A percentile compares a stretch with the other conserved stretches of the same genome.
Evolutionary conservation across 2,329 filamentous ascomycete genomes (phyloP).

Genomic region (Neonectria neomacrospora): DNA sequence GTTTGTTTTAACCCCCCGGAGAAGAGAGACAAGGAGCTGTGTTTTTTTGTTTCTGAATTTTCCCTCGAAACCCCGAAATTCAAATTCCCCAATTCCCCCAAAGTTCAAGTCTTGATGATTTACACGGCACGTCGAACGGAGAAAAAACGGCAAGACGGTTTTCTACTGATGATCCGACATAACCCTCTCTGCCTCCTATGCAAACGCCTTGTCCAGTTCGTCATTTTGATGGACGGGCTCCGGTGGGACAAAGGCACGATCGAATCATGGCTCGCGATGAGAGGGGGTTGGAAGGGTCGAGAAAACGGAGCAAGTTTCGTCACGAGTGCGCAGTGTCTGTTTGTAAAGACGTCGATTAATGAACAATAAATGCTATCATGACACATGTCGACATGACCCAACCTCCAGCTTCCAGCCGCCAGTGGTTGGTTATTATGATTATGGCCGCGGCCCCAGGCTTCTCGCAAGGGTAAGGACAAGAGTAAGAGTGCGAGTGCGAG

Average conservation of each 20-base stretch:
- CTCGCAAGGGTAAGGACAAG: slow-evolving; percentile 28
- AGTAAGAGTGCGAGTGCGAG: slow-evolving; percentile 4
- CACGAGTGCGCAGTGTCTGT: slow-evolving; percentile 30
- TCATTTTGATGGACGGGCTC: not conserved
- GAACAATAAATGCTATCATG: slow-evolving; percentile 47
- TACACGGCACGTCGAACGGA: slow-evolving; percentile 17
- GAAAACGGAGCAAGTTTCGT: slow-evolving; percentile 28
- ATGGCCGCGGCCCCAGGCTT: slow-evolving; percentile 32
- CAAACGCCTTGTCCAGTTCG: not conserved
- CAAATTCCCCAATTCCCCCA: slow-evolving; percentile 19
- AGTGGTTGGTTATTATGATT: slow-evolving; percentile 38
- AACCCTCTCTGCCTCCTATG: not conserved
- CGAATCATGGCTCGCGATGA: slow-evolving; percentile 7
- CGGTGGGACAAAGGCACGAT: slow-evolving; percentile 4
- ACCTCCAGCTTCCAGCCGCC: slow-evolving; percentile 4
- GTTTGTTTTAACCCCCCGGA: slow-evolving; percentile 34
- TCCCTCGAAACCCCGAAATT: slow-evolving; percentile 15
- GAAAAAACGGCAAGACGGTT: slow-evolving; percentile 11
- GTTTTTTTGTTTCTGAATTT: slow-evolving; percentile 32
- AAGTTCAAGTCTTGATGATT: slow-evolving; percentile 24
- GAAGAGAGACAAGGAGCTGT: slow-evolving; percentile 31
- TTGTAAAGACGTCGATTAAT: slow-evolving; percentile 43
- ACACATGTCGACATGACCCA: slow-evolving; percentile 43
- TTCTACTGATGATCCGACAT: slow-evolving; percentile 1
- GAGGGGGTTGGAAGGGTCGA: slow-evolving; percentile 5